Evolutionary conservation across 306 rosid genomes (phyloP), one percentile per base, ranked within the genome.

Genomic region (Sicyos baderoa): DNA sequence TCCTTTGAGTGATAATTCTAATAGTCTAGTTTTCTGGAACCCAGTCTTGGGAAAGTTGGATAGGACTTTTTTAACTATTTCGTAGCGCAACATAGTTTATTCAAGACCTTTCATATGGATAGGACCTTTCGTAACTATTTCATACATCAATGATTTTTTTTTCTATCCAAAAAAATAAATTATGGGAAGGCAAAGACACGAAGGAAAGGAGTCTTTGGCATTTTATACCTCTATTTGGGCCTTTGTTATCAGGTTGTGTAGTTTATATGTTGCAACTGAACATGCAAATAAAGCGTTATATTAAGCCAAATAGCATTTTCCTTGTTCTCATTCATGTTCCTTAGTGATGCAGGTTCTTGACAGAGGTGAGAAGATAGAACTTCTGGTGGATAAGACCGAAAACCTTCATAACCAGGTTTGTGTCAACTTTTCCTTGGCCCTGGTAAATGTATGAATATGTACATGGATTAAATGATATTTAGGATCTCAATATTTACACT

Each of bases 281-380:
- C 35, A 29, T 59, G 19, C 67, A n/a, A 35, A 16, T n/a, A 7
- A 16, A 8, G 3, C 49, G 7, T 60, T 16, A 35, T 60, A 62
- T 63, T 37, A 35, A 10, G 32, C 2, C 11, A 22, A 21, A 65
- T 45, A 22, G 19, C 18, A 65, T 64, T 66, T 3, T 10, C 21
- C 13, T 14, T 4, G 3, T 42, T 66, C 40, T 47, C 21, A 47
- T 40, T 71, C 64, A 42, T 42, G 11, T 53, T 68, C 75, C 53
- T 16, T 69, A 79, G 69, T 70, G 7, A 74, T 85, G 77, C 80
- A 90, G 99, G 99, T 93, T 78, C 81, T 93, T 66, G 99, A 93
- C 72, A 82, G 99, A 76, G 99, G 99, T 5, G 97, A 93, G 72
- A 93, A 86, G 83, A 93, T 93, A 70, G 99, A 93, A 84, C 97